These are phyloP conservation scores for Eutreptiella sp. DNA, from an alignment of 208 protist species.

Conservation along the genomic window DNA sequence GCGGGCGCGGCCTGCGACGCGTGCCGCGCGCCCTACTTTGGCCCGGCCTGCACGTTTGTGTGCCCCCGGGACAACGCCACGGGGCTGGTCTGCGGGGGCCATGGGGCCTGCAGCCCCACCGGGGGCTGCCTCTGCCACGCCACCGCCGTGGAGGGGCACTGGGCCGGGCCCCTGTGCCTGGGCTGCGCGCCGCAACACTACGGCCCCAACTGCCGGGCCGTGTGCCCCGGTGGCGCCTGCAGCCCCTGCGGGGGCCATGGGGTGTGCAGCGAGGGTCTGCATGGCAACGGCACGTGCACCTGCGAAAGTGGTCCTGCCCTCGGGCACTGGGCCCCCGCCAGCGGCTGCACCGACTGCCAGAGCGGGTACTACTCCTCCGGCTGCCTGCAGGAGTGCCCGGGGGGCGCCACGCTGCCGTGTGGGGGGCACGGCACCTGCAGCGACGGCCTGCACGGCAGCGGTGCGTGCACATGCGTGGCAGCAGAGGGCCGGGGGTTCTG, in stretches of 20 bases:
- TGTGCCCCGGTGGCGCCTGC: constrained; percentile 16
- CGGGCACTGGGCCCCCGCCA: constrained; percentile 13
- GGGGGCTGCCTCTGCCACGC: constrained; percentile 1
- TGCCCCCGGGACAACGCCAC: constrained; percentile 4
- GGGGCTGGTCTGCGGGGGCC: neutral
- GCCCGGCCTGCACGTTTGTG: neutral
- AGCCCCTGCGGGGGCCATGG: constrained; percentile 23
- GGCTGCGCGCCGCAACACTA: neutral
- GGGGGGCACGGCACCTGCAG: constrained; percentile 18
- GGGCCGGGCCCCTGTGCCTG: neutral
- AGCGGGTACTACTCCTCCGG: constrained; percentile 7
- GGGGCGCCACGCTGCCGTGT: constrained; percentile 19
- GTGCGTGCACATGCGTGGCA: neutral
- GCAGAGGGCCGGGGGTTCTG: neutral
- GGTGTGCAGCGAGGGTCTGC: constrained; percentile 1
- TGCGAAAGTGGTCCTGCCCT: constrained; percentile 13
- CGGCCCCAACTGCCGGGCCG: constrained; percentile 1
- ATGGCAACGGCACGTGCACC: constrained; percentile 9
- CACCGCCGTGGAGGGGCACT: neutral
- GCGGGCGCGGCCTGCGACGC: constrained; percentile 10
- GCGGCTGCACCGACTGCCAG: constrained; percentile 16
- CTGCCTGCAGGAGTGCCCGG: constrained; percentile 23
- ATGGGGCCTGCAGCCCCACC: neutral
- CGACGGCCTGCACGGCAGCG: constrained; percentile 8
- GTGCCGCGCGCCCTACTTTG: constrained; percentile 2